Conservation (phyloP, 306 rosid species). For the Sicyos edulis region DNA sequence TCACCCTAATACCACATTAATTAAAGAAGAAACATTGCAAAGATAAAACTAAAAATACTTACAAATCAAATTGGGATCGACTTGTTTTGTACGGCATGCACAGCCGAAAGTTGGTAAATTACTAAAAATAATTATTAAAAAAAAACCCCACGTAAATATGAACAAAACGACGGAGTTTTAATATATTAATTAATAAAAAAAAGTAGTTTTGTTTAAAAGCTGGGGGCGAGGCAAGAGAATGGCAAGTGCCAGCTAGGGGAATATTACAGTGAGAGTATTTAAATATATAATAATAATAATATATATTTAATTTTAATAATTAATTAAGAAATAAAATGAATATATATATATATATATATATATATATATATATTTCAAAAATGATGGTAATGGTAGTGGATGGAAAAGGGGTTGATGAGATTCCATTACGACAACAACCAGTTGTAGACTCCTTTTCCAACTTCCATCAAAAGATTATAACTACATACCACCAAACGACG, state of each 20-base stretch:
- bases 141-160: not conserved
- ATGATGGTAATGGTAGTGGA: constrained; percentile 11
- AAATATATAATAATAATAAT: not conserved
- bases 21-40: not conserved
- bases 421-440: constrained; percentile 21
- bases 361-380: not conserved
- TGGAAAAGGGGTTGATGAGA: constrained; percentile 12
- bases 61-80: not conserved
- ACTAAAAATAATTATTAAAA: not conserved
- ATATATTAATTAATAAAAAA: not conserved
- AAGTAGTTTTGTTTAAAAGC: not conserved
- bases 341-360: too few relatives aligned
- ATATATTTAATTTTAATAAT: not conserved
- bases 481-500: constrained; percentile 20
- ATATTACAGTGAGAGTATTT: constrained; percentile 9
- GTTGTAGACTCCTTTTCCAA: constrained; percentile 7
- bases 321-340: not conserved
- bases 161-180: constrained; percentile 8
- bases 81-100: constrained; percentile 5
- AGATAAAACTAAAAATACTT: not conserved
- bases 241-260: constrained; percentile 20
- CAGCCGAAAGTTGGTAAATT: not conserved
- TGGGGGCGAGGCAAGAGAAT: not conserved
- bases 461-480: constrained; percentile 16
- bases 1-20: not conserved